Conservation (phyloP, 176 grass and related monocot species). For the Oryza coarctata region DNA sequence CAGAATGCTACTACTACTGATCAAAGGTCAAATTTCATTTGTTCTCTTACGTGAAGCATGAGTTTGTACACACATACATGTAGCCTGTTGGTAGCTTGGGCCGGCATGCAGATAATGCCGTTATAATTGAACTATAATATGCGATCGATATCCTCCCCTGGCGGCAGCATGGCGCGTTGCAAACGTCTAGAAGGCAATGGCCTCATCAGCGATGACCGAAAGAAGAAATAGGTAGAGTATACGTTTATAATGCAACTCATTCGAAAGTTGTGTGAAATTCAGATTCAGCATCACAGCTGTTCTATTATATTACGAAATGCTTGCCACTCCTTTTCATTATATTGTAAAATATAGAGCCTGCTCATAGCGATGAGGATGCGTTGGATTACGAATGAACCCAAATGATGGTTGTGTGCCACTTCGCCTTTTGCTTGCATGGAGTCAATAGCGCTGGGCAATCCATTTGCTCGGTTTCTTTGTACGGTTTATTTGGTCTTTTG, state of each 20-base stretch:
- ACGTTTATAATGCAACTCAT: background rate
- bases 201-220: slow-evolving; percentile 31
- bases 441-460: too few relatives aligned
- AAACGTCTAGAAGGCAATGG: slow-evolving; percentile 34
- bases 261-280: background rate
- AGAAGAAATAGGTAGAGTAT: slow-evolving; percentile 5
- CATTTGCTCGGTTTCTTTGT: too few relatives aligned
- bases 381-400: background rate
- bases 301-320: background rate
- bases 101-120: slow-evolving; percentile 9
- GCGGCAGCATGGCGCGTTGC: background rate
- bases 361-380: background rate
- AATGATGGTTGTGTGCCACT: background rate
- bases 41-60: slow-evolving; percentile 37
- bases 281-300: background rate
- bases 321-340: background rate
- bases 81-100: slow-evolving; percentile 9
- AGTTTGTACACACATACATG: background rate
- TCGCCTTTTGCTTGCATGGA: slow-evolving; percentile 25
- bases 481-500: too few relatives aligned
- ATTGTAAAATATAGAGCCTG: background rate
- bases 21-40: slow-evolving; percentile 20
- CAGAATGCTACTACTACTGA: background rate
- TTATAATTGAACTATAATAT: slow-evolving; percentile 16
- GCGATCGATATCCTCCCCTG: background rate